phyloP scores from a whole-genome alignment of 495 filamentous ascomycete genomes.

The Penicillium bialowiezense region DNA sequence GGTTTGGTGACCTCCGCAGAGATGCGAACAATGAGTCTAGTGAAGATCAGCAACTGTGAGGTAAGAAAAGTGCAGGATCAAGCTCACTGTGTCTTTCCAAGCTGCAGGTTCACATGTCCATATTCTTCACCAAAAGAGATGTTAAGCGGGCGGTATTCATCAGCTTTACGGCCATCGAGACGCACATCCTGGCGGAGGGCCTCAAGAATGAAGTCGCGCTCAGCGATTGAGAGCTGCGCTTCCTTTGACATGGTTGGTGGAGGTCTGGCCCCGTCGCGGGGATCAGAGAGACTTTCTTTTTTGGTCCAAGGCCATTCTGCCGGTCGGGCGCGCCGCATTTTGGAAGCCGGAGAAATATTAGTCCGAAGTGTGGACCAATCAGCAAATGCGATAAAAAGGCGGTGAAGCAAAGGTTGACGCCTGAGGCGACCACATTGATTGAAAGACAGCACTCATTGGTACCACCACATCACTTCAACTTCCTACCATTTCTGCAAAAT shows the following conservation, averaged over 20 bases:
- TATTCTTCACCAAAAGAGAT: constrained; percentile 86
- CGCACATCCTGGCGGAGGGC: constrained; percentile 73
- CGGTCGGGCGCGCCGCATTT: constrained; percentile 22
- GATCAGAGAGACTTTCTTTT: constrained; percentile 20
- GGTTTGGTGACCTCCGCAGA: constrained; percentile 85
- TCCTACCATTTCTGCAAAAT: constrained; percentile 38
- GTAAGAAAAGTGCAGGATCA: background rate
- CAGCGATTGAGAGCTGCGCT: constrained; percentile 74
- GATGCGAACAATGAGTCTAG: constrained; percentile 77
- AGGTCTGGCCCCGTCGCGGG: constrained; percentile 25
- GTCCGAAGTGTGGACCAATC: constrained; percentile 3
- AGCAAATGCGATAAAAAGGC: constrained; percentile 6
- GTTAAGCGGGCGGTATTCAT: constrained; percentile 72
- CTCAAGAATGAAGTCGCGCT: constrained; percentile 72
- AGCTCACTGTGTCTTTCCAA: constrained; percentile 84
- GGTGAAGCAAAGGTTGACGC: background rate
- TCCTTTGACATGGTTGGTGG: constrained; percentile 76
- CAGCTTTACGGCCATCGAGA: constrained; percentile 75
- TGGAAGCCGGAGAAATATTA: constrained; percentile 9
- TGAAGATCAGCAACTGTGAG: constrained; percentile 7
- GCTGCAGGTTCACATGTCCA: constrained; percentile 81
- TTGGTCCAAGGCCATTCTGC: constrained; percentile 23
- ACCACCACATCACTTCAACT: background rate
- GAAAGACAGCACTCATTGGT: background rate
- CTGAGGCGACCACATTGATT: constrained; percentile 1